Base-by-base conservation (phyloP, 441 rosid genomes). In the Bruguiera hainesii region DNA sequence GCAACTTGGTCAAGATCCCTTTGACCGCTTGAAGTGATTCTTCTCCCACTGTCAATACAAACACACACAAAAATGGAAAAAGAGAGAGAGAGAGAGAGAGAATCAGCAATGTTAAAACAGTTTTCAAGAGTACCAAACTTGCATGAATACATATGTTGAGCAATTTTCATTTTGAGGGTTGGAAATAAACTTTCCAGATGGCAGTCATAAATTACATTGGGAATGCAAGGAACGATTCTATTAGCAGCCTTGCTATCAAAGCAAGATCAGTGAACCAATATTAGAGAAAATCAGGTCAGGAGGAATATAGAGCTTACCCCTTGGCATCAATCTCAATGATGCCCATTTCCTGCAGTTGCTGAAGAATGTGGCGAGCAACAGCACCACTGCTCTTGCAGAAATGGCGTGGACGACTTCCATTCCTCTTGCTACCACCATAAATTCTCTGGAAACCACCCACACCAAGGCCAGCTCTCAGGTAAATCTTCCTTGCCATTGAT, bases 351-450 rank as follows among this genome's bases (percentile, higher is more conserved):
- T 86, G 82, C 86, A 89, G 74, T 77, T 89, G 96, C 61, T 88
- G 96, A 49, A 91, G 93, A 62, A 91, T 85, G 81, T 91, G 90
- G 25, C 98, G 89, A 20, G 96, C 89, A 71, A 91, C 63, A 1
- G 96, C 78, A 39, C 97, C 97, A 53, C 96, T 91, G 83, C 89
- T 82, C 82, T 85, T 91, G 85, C 97, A 79, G 81, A 91, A 91
- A 61, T 91, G 97, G 4, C 89, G 94, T n/a, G 97, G 97, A 21
- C 96, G 91, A 67, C 94, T 89, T 19, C 97, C 96, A 53, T 91
- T 89, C 74, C 97, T 91, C 83, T 91, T 83, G 88, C 96, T 91
- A 0, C 96, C 97, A 48, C 97, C 97, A 65, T 91, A 91, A 60
- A 89, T 91, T 74, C 97, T 89, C 21, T 84, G 79, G 75, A 91